Evolutionary conservation across 345 rosid species (phyloP), one percentile per base, ranked within the genome.

Genomic region (Rhizophora mangle): DNA sequence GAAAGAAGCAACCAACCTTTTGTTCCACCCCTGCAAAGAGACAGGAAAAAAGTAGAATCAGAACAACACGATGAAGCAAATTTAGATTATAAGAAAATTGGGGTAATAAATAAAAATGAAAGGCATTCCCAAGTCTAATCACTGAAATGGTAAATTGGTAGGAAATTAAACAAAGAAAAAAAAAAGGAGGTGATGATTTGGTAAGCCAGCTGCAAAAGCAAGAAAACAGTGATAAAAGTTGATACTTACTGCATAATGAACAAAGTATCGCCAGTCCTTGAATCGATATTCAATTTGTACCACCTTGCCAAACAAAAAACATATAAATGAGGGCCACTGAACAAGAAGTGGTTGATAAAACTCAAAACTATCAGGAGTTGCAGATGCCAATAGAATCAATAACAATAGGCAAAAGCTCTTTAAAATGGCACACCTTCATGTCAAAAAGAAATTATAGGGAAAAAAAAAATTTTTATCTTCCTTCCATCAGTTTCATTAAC

Each of bases 11-110:
- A 66, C 71, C 60, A 66, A 66, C 71, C 43, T 49, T 72, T 72
- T 72, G 36, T 65, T 72, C 76, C 76, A 72, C 21, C 76, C 65
- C 76, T 72, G 63, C 70, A 65, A 65, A 65, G 29, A 24, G 29
- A 55, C 27, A 56, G 29, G 24, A 15, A 56, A 56, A 56, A 56
- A 13, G 5, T 13, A 43, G 7, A 56, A 24, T 6, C 26, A 24
- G 29, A 24, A 56, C 29, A 8, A 56, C 1, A 16, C 4, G 16
- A 56, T 24, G 11, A 21, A 56, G 31, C 5, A 2, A 10, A 24
- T 26, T 27, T 8, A 11, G 60, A 43, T 43, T 11, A 0, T 43
- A 43, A 43, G 4, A 3, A 43, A 43, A 43, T 13, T 43, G 49
- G 19, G 18, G 18, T 43, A 13, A 43, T 3, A 13, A 3, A 43